A percentile compares a stretch with the other conserved stretches of the same genome.
phyloP scores from a whole-genome alignment of 805 yeast genomes.

The Lipomyces mesembrius region DNA sequence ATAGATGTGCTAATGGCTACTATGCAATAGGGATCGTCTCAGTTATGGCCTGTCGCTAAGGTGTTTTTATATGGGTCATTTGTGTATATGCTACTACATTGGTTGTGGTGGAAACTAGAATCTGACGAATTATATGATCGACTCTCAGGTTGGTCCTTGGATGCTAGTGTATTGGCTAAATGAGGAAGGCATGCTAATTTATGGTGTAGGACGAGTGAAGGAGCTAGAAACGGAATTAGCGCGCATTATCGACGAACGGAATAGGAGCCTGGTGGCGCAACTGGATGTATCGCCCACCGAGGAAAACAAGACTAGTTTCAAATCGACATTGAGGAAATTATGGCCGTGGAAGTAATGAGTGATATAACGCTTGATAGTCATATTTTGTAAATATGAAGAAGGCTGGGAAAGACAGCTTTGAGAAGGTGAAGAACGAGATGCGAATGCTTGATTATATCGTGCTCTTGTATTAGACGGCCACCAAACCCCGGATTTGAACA shows the following conservation, averaged over 20 bases:
- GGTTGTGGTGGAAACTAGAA: constrained; percentile 37
- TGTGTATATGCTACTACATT: constrained; percentile 31
- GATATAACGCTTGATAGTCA: neutral
- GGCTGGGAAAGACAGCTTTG: neutral
- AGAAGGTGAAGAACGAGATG: too few species aligned
- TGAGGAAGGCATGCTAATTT: neutral
- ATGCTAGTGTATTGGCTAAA: neutral
- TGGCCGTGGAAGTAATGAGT: constrained; percentile 13
- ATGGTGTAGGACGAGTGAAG: constrained; percentile 7
- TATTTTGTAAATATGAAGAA: neutral
- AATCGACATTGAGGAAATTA: constrained; percentile 8
- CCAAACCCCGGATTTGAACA: too few species aligned
- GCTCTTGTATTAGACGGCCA: too few species aligned
- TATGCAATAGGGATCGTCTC: constrained; percentile 29
- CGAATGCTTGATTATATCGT: too few species aligned
- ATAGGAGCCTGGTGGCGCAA: neutral
- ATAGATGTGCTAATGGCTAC: neutral
- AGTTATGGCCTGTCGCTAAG: constrained; percentile 31
- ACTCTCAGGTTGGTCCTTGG: constrained; percentile 19
- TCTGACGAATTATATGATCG: constrained; percentile 23
- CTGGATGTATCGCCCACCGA: neutral
- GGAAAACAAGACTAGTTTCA: neutral
- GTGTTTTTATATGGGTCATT: constrained; percentile 32
- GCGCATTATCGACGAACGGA: constrained; percentile 16
- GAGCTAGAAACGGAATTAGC: constrained; percentile 17